These are phyloP conservation scores for Apophysomyces variabilis DNA, from an alignment of 371 early-diverging fungal species.

Conservation along the genomic window DNA sequence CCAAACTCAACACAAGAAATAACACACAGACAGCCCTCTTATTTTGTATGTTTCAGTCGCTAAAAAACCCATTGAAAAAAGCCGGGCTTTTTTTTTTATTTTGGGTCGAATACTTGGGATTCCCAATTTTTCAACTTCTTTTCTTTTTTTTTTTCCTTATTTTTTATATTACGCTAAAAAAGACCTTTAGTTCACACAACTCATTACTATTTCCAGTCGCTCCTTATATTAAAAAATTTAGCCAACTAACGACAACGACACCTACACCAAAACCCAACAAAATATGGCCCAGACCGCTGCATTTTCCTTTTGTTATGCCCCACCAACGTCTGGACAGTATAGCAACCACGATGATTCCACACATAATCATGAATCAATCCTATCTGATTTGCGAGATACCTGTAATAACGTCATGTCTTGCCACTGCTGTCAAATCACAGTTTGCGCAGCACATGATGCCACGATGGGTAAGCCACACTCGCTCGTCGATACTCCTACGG, in stretches of 20 bases:
- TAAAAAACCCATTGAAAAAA: not conserved
- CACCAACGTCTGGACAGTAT: constrained; percentile 26
- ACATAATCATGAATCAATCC: constrained; percentile 15
- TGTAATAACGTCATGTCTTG: constrained; percentile 29
- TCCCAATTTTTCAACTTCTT: constrained; percentile 2
- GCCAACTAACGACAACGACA: not conserved
- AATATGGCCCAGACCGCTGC: constrained; percentile 25
- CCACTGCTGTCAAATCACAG: constrained; percentile 28
- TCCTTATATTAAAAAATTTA: not conserved
- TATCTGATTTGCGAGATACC: constrained; percentile 28
- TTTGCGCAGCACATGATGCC: constrained; percentile 28
- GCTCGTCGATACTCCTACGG: constrained; percentile 45
- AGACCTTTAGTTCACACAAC: constrained; percentile 6
- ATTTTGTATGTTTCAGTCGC: constrained; percentile 30
- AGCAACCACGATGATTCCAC: constrained; percentile 8
- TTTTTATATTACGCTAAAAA: constrained; percentile 14
- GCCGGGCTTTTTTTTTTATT: constrained; percentile 30
- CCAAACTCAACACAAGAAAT: not conserved
- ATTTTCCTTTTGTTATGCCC: constrained; percentile 36
- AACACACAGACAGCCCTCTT: constrained; percentile 1
- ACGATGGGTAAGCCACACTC: constrained; percentile 33
- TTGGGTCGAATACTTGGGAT: constrained; percentile 8
- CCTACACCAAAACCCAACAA: not conserved
- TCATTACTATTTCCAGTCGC: constrained; percentile 32
- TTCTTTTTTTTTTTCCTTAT: constrained; percentile 24